Conservation (phyloP, 2,329 filamentous ascomycete genomes). For the Fusarium temperatum region DNA sequence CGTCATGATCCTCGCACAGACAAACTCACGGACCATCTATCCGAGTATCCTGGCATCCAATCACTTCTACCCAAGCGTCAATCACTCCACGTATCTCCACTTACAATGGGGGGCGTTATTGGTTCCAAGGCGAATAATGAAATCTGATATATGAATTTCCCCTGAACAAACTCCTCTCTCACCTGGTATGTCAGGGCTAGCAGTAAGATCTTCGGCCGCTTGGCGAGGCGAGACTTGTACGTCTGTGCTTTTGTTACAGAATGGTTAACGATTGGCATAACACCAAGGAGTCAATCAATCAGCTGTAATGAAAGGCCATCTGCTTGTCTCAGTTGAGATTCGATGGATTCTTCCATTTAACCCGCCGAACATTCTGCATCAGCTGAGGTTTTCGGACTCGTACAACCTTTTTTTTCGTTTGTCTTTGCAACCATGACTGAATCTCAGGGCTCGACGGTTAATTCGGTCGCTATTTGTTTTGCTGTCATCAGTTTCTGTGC, state of each 20-base stretch:
- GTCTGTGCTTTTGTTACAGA: slow-evolving; percentile 11
- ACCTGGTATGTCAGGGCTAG: neutral
- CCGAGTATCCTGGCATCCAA: slow-evolving; percentile 6
- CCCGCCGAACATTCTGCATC: neutral
- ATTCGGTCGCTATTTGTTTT: slow-evolving; percentile 19
- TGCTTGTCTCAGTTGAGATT: slow-evolving; percentile 6
- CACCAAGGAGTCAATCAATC: neutral
- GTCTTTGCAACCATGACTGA: neutral
- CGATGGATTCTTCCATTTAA: slow-evolving; percentile 17
- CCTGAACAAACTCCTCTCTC: neutral
- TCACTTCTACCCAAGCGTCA: neutral
- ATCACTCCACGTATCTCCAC: neutral
- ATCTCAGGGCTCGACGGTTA: slow-evolving; percentile 16
- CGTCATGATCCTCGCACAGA: neutral
- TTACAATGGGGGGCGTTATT: neutral
- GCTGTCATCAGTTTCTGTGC: slow-evolving; percentile 26
- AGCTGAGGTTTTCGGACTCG: neutral
- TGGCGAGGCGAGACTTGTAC: neutral
- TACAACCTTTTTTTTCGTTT: neutral
- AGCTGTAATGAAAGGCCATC: neutral
- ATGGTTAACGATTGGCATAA: neutral
- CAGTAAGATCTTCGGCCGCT: neutral
- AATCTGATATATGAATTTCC: neutral
- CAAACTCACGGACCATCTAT: neutral
- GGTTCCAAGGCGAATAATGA: neutral